Base-by-base conservation (phyloP, 78 protist species). In the Dictyostelium discoideum region DNA sequence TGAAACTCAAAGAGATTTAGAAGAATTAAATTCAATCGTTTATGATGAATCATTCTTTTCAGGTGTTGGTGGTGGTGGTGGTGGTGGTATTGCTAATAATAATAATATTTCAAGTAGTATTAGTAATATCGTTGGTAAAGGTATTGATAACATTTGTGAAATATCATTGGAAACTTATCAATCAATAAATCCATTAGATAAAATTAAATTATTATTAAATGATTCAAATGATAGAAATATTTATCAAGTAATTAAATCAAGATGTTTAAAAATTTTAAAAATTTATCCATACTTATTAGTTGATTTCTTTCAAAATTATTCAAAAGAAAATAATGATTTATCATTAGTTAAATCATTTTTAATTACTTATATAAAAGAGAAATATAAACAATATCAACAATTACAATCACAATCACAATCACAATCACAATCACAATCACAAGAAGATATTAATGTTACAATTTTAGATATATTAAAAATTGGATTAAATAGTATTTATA, bases 401-500 rank as follows among this genome's bases (percentile, higher is more conserved):
- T n/a, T 20, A 69, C 77, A 69, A 26, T 11, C 24, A 26, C 24
- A 24, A 7, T 10, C 0, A 26, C 32, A 22, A 67, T 24, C 5
- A 60, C 69, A 60, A 16, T 24, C n/a, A 4, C 42, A 26, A 26
- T 22, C n/a, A n/a, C 29, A 9, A 22, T 13, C 26, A 11, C 77
- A 69, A 69, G 40, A 69, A n/a, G 40, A 69, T 69, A 37, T 16
- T 37, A 69, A 69, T 10, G 18, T 69, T 69, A 11, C 77, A 69
- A 37, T 13, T 37, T 16, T 74, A 18, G 42, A 26, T 32, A 32
- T 74, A 16, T 46, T 79, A 39, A 46, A 79, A 44, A 79, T 79
- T 79, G 84, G 84, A 10, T 79, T 79, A 79, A 79, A 42, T 44
- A 42, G 84, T 79, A 42, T 79, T 79, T 39, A 44, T 44, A 79